A percentile compares a stretch with the other conserved stretches of the same genome.
These are phyloP conservation scores for Pinus taeda DNA, from an alignment of 75 land plant species.

Conservation along the genomic window DNA sequence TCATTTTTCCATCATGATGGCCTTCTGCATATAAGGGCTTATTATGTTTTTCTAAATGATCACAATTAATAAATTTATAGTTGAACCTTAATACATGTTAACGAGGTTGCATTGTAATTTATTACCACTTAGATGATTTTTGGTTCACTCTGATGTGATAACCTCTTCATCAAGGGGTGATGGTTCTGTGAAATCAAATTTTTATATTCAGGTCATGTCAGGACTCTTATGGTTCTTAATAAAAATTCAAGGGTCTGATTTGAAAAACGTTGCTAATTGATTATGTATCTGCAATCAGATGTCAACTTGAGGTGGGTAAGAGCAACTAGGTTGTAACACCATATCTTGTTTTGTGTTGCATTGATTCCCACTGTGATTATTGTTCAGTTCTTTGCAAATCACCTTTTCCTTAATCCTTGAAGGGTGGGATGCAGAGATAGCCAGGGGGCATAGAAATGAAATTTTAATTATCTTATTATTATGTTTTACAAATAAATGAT, in stretches of 20 bases:
- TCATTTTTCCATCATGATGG: neutral
- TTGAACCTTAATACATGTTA: no score
- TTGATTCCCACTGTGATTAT: neutral
- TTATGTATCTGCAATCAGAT: neutral
- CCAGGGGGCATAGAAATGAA: no score
- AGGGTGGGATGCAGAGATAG: no score
- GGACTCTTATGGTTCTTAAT: neutral
- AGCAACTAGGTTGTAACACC: neutral
- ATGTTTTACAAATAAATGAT: neutral
- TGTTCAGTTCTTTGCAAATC: neutral
- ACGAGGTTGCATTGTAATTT: no score
- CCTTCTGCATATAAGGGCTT: no score
- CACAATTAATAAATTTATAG: no score
- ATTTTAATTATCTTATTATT: neutral
- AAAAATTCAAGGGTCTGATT: neutral
- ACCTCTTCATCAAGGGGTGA: neutral
- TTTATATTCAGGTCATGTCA: neutral
- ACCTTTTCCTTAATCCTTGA: no score
- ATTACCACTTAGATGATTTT: no score
- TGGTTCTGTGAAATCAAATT: neutral
- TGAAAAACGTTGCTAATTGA: neutral
- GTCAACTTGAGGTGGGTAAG: neutral
- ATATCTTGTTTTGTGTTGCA: slow-evolving; percentile 5
- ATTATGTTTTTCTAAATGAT: no score
- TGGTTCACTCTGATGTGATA: no score